These are phyloP conservation scores for Phanerodontia chrysosporium DNA, from an alignment of 768 basidiomycete genomes.

Conservation along the genomic window DNA sequence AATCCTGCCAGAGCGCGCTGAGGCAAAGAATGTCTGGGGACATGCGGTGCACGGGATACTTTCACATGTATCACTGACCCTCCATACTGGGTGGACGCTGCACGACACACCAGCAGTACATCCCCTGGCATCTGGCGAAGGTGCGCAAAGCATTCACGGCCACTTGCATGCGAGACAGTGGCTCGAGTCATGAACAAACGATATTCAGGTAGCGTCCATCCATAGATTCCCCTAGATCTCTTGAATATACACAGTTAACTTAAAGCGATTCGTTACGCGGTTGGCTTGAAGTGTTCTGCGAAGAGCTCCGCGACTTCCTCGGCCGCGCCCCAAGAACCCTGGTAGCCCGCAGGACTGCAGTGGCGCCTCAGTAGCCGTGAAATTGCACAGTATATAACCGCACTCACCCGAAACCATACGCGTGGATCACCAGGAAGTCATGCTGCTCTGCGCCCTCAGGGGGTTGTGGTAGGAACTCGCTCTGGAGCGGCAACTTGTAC, in stretches of 20 bases:
- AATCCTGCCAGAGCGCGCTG: neutral
- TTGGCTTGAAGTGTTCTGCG: neutral
- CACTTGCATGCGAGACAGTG: no score
- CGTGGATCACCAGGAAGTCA: slow-evolving; percentile 43
- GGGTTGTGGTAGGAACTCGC: slow-evolving; percentile 17
- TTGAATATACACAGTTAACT: no score
- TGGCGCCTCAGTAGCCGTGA: neutral
- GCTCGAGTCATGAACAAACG: no score
- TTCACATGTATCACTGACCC: no score
- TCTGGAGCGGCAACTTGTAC: slow-evolving; percentile 31
- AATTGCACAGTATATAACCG: neutral
- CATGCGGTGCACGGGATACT: no score
- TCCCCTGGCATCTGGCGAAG: no score
- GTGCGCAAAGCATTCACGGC: no score
- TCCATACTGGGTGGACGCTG: no score
- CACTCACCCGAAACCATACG: slow-evolving; percentile 56
- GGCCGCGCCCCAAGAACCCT: slow-evolving; percentile 41
- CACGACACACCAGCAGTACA: no score
- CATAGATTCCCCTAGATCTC: no score
- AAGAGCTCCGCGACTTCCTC: slow-evolving; percentile 30
- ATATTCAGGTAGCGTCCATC: no score
- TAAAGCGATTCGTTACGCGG: neutral
- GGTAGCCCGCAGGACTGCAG: slow-evolving; percentile 33
- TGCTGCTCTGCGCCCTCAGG: slow-evolving; percentile 17
- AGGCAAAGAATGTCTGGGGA: no score